phyloP scores from a whole-genome alignment of 2,329 filamentous ascomycete species.

The Uncinocarpus reesii region DNA sequence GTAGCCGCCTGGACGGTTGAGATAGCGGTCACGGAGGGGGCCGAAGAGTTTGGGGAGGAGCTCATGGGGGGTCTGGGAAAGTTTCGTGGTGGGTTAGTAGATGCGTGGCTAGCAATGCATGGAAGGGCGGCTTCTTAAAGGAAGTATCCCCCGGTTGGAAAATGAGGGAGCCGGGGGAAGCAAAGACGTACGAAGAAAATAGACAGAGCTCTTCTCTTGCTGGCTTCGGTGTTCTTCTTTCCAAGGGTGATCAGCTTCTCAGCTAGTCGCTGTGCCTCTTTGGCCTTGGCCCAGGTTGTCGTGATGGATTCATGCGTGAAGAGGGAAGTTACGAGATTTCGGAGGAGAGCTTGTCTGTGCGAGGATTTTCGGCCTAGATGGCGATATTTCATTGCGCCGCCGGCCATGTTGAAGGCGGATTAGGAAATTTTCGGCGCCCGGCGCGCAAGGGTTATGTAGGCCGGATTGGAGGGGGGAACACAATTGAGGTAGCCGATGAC shows the following conservation, averaged over 20 bases:
- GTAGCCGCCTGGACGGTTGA: conserved; percentile 73
- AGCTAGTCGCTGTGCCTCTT: conserved; percentile 85
- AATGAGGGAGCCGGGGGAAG: background rate
- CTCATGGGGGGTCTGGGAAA: conserved; percentile 34
- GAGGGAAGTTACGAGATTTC: conserved; percentile 90
- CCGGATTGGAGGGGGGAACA: too few species aligned
- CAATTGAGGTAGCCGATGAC: too few species aligned
- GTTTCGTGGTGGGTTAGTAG: too few species aligned
- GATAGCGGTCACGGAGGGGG: conserved; percentile 68
- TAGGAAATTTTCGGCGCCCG: conserved; percentile 1
- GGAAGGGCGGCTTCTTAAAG: too few species aligned
- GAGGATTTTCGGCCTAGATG: conserved; percentile 76
- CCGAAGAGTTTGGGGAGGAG: conserved; percentile 77
- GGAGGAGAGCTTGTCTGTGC: conserved; percentile 82
- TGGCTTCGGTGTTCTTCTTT: conserved; percentile 83
- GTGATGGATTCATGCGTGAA: conserved; percentile 87
- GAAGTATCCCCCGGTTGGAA: too few species aligned
- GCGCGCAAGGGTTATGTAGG: background rate
- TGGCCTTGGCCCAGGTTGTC: conserved; percentile 93
- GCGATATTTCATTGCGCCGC: conserved; percentile 76
- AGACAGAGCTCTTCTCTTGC: conserved; percentile 60
- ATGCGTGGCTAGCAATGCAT: too few species aligned
- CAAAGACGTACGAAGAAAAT: conserved; percentile 67
- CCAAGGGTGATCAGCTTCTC: conserved; percentile 91
- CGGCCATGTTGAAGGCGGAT: conserved; percentile 55